A percentile compares a stretch with the other conserved stretches of the same genome.
phyloP scores from a whole-genome alignment of 768 basidiomycete genomes.

The Phaeotremella fagi region DNA sequence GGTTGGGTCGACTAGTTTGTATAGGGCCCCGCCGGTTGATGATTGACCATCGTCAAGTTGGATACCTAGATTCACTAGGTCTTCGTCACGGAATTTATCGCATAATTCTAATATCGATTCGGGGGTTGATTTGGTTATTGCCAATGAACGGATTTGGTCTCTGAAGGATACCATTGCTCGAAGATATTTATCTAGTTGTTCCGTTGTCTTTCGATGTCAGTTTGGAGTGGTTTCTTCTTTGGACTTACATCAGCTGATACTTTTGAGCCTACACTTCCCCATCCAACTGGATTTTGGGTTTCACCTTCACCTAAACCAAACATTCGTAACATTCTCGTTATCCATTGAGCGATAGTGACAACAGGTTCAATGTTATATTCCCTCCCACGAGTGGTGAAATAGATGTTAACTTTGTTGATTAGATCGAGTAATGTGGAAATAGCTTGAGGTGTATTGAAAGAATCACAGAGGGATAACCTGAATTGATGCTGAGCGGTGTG shows the following conservation, averaged over 20 bases:
- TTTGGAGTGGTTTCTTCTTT: no score
- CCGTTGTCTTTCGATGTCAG: no score
- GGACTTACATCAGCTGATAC: constrained; percentile 56
- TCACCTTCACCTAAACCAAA: constrained; percentile 54
- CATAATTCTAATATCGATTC: constrained; percentile 79
- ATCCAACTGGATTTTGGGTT: constrained; percentile 61
- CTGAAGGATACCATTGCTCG: constrained; percentile 80
- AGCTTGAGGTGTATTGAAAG: constrained; percentile 89
- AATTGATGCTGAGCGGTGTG: constrained; percentile 70
- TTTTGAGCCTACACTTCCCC: constrained; percentile 63
- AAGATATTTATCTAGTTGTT: constrained; percentile 86
- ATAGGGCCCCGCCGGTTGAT: constrained; percentile 88
- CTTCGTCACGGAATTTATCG: constrained; percentile 82
- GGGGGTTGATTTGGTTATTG: constrained; percentile 53
- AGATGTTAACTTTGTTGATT: constrained; percentile 78
- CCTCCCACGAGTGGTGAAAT: constrained; percentile 55
- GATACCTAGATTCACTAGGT: constrained; percentile 88
- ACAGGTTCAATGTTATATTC: constrained; percentile 58
- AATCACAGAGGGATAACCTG: constrained; percentile 84
- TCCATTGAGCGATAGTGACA: constrained; percentile 54
- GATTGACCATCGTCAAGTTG: constrained; percentile 96
- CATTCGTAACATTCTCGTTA: constrained; percentile 54
- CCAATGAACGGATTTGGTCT: constrained; percentile 76
- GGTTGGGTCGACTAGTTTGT: constrained; percentile 80
- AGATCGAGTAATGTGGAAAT: constrained; percentile 71